Base-by-base conservation (phyloP, 495 filamentous ascomycete species). In the Antarctomyces pellizariae region DNA sequence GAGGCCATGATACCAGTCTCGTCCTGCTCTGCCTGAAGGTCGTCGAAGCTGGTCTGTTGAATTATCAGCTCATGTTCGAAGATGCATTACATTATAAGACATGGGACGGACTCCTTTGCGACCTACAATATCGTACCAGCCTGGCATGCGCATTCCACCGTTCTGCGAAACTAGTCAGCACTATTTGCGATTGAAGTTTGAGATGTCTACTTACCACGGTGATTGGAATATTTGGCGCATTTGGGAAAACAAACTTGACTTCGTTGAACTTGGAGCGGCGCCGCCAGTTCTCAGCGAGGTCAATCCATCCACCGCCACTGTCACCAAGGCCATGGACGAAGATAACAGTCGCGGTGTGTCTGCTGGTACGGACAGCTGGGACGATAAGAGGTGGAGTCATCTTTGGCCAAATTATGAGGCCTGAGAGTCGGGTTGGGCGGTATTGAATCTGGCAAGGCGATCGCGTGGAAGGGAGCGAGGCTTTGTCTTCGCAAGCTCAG, bases 331-430 rank as follows among this genome's bases (percentile, higher is more conserved):
- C 86, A 42, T 97, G 86, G 24, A 78, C 59, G 52, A 89, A 76
- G 41, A 97, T 93, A 37, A 92, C 75, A 2, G 84, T 92, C 17
- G 84, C 79, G 21, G 86, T 93, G 46, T 93, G 84, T 39, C 67
- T 74, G 42, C 66, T 78, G n/a, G n/a, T n/a, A n/a, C n/a, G n/a
- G 23, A 80, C 57, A n/a, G 86, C 82, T 9, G 80, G 79, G 36
- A 93, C 72, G 4, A 91, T 56, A 25, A 84, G 55, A 5, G 75
- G n/a, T n/a, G n/a, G n/a, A n/a, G n/a, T n/a, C n/a, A n/a, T n/a
- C n/a, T n/a, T n/a, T n/a, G n/a, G n/a, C n/a, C n/a, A n/a, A n/a
- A n/a, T n/a, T n/a, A n/a, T n/a, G n/a, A n/a, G n/a, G n/a, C n/a
- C n/a, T n/a, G n/a, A n/a, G n/a, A n/a, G n/a, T n/a, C n/a, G n/a